Evolutionary conservation across 495 filamentous ascomycete genomes (phyloP).

Genomic region (Xylaria intraflava): DNA sequence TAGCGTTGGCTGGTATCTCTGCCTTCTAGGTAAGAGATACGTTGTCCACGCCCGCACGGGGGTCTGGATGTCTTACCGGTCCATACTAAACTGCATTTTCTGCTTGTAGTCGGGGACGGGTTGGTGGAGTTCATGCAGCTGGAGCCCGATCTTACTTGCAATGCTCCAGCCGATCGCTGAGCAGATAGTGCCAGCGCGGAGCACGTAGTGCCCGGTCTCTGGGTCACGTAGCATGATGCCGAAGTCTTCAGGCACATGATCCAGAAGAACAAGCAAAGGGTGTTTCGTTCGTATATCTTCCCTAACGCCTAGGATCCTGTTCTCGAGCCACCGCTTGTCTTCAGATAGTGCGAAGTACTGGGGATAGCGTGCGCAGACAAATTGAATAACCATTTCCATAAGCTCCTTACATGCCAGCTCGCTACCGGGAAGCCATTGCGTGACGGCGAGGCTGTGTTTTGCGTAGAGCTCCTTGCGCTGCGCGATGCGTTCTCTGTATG

Average conservation of each 20-base stretch:
- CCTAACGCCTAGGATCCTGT: conserved; percentile 60
- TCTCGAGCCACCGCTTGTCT: conserved; percentile 58
- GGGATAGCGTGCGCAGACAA: conserved; percentile 72
- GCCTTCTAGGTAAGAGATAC: not conserved
- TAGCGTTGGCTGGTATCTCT: not conserved
- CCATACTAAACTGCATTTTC: conserved; percentile 87
- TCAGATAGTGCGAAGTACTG: conserved; percentile 62
- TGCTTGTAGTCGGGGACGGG: conserved; percentile 83
- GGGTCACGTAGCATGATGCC: conserved; percentile 71
- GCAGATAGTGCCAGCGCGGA: conserved; percentile 75
- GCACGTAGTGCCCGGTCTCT: conserved; percentile 62
- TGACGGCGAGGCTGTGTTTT: conserved; percentile 56
- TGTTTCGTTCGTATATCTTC: conserved; percentile 54
- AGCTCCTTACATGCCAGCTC: conserved; percentile 81
- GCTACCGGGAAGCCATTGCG: conserved; percentile 67
- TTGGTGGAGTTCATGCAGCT: conserved; percentile 66
- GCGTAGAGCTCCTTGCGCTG: conserved; percentile 66
- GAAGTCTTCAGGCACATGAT: conserved; percentile 88
- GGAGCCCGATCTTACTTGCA: conserved; percentile 64
- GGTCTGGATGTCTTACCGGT: conserved; percentile 47
- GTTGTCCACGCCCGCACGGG: not conserved
- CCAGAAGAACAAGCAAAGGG: conserved; percentile 66
- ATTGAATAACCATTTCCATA: conserved; percentile 85
- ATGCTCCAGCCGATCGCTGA: conserved; percentile 78
- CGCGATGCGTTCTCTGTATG: conserved; percentile 61